Conservation (phyloP, 768 basidiomycete species). For the Boletus pseudopeckii region DNA sequence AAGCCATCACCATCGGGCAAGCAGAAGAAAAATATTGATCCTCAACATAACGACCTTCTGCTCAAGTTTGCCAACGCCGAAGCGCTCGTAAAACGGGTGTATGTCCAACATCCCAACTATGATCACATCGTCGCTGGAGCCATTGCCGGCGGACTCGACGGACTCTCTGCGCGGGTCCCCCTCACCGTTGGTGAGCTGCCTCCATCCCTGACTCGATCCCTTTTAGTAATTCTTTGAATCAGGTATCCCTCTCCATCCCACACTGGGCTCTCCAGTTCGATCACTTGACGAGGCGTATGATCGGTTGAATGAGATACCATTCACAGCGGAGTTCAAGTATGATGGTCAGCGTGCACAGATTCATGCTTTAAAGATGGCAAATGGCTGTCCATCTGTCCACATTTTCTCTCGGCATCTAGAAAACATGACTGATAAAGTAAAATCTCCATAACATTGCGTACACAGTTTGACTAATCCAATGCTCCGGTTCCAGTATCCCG, state of each 20-base stretch:
- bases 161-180: conserved; percentile 55
- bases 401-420: conserved; percentile 89
- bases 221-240: conserved; percentile 13
- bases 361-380: conserved; percentile 43
- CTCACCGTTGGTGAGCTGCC: conserved; percentile 59
- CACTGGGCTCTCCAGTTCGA: conserved; percentile 82
- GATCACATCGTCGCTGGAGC: conserved; percentile 63
- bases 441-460: conserved; percentile 2
- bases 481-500: conserved; percentile 63
- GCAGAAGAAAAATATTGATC: conserved; percentile 32
- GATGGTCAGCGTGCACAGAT: conserved; percentile 86
- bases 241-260: conserved; percentile 83
- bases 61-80: conserved; percentile 55
- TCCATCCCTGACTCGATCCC: conserved; percentile 3
- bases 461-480: conserved; percentile 9
- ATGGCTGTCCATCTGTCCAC: conserved; percentile 40
- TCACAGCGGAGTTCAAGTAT: conserved; percentile 88
- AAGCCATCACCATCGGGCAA: conserved; percentile 15
- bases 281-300: conserved; percentile 84
- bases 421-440: conserved; percentile 86
- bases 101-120: conserved; percentile 76
- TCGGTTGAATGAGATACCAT: conserved; percentile 59
- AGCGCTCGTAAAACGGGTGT: conserved; percentile 63
- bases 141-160: conserved; percentile 57
- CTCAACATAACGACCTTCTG: conserved; percentile 35